A percentile compares a stretch with the other conserved stretches of the same genome.
phyloP scores from a whole-genome alignment of 768 basidiomycete genomes.

The Leccinum barrowsii region DNA sequence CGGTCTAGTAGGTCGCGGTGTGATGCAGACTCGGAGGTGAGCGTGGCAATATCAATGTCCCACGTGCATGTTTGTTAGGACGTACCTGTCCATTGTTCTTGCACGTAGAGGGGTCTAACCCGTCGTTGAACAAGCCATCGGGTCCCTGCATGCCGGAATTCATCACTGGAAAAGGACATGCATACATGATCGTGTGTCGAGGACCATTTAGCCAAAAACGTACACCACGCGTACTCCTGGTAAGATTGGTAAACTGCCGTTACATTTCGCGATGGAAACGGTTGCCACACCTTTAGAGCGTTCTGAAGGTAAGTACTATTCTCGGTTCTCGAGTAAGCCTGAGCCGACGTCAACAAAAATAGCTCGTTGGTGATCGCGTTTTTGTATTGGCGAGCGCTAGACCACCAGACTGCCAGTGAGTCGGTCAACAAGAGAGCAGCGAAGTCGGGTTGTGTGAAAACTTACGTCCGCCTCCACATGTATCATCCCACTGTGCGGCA shows the following conservation, averaged over 20 bases:
- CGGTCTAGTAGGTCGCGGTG: slow-evolving; percentile 34
- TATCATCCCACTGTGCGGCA: slow-evolving; percentile 46
- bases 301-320: slow-evolving; percentile 43
- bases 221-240: slow-evolving; percentile 31
- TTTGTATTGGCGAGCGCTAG: slow-evolving; percentile 51
- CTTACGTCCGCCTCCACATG: slow-evolving; percentile 51
- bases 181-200: not conserved
- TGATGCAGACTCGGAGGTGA: not conserved
- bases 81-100: slow-evolving; percentile 27
- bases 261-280: not conserved
- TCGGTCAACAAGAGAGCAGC: not conserved
- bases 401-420: slow-evolving; percentile 49
- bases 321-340: slow-evolving; percentile 38
- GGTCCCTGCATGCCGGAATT: slow-evolving; percentile 28
- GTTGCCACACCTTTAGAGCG: slow-evolving; percentile 39
- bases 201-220: slow-evolving; percentile 1
- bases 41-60: not conserved
- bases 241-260: not conserved
- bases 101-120: slow-evolving; percentile 22
- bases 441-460: not conserved
- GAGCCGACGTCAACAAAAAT: slow-evolving; percentile 49
- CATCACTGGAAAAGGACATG: slow-evolving; percentile 16
- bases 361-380: slow-evolving; percentile 61
- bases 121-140: slow-evolving; percentile 32
- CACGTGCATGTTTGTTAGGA: not conserved